Base-by-base conservation (phyloP, 768 basidiomycete genomes). In the Ramaria rubella region DNA sequence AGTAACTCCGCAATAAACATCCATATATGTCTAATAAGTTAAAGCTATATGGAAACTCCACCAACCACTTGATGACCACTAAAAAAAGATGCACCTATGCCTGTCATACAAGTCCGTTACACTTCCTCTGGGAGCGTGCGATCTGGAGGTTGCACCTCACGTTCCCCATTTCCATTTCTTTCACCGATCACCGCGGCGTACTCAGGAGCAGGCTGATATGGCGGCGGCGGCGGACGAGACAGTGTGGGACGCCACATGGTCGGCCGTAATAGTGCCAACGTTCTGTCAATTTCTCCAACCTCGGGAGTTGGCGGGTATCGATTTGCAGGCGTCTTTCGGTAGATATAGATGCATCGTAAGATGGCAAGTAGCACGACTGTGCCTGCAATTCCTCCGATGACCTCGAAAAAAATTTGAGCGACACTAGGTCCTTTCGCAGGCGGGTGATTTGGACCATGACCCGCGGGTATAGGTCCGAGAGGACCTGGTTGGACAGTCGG, bases 151-250 rank as follows among this genome's bases (percentile, higher is more conserved):
- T 38, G 36, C 3, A n/a, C 14, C 14, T 38, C 14, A 12, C 36
- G n/a, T n/a, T 3, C 36, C 36, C n/a, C 36, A n/a, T 38, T n/a
- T 38, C 2, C 6, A 7, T 14, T 8, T 14, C 6, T 38, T 38
- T n/a, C n/a, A n/a, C n/a, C n/a, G n/a, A n/a, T 12, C 34, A 36
- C 50, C 5, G 49, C 30, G 56, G 55, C 49, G 49, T 57, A 57
- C 11, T 49, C 56, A 11, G 56, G 56, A 19, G 56, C 49, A 29
- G 49, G 49, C 29, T 57, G 56, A 38, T 57, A 57, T 2, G 56
- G 56, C 29, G 56, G 56, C 12, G 56, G 56, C 3, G 56, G 56
- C 11, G 33, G 33, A 29, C 27, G 46, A 38, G 14, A 26, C n/a
- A n/a, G 26, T 17, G 48, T 19, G 24, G 30, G 46, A 29, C 46